phyloP scores from a whole-genome alignment of 164 flowering plant genomes.

The Protea cynaroides region DNA sequence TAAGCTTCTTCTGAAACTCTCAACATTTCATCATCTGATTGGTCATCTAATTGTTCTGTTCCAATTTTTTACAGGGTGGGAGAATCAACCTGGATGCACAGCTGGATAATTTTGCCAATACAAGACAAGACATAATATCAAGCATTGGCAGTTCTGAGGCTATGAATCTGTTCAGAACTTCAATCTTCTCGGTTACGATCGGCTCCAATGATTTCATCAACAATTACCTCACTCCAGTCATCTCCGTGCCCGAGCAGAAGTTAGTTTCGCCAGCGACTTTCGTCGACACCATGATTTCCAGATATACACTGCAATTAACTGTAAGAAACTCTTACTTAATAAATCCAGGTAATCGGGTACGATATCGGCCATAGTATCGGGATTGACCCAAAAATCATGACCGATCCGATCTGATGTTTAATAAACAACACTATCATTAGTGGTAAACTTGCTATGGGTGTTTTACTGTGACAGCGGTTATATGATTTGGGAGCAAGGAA shows the following conservation, averaged over 20 bases:
- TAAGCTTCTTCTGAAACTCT: slow-evolving; percentile 17
- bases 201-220: slow-evolving; percentile 84
- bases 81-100: slow-evolving; percentile 55
- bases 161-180: slow-evolving; percentile 20
- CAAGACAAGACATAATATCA: slow-evolving; percentile 43
- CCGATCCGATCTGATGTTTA: too few species aligned
- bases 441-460: too few species aligned
- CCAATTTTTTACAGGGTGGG: slow-evolving; percentile 15
- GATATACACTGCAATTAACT: slow-evolving; percentile 51
- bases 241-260: slow-evolving; percentile 30
- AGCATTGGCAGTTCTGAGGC: slow-evolving; percentile 37
- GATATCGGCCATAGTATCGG: too few species aligned
- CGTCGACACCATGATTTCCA: slow-evolving; percentile 45
- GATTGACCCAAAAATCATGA: too few species aligned
- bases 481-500: slow-evolving; percentile 60
- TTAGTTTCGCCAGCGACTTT: slow-evolving; percentile 41
- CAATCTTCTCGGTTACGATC: slow-evolving; percentile 53
- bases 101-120: slow-evolving; percentile 53
- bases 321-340: slow-evolving; percentile 29
- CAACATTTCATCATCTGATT: too few species aligned
- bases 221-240: slow-evolving; percentile 48
- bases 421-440: too few species aligned
- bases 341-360: too few species aligned
- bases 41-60: too few species aligned
- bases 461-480: slow-evolving; percentile 72